Evolutionary conservation across 495 filamentous ascomycete genomes (phyloP).

Genomic region (Aspergillus steynii): DNA sequence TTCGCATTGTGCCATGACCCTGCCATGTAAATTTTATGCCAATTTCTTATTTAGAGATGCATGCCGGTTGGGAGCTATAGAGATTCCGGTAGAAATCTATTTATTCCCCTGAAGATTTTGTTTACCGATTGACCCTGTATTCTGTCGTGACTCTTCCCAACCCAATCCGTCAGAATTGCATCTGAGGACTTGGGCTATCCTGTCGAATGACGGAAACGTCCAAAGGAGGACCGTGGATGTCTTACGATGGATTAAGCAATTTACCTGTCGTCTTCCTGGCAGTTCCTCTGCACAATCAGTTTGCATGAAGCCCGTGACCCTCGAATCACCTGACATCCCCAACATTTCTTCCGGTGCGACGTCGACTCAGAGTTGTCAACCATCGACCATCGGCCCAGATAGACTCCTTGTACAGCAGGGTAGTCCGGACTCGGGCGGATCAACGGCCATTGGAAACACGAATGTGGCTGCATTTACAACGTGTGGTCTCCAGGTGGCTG

Average conservation of each 20-base stretch:
- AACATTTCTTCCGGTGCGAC: too few relatives aligned
- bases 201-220: background rate
- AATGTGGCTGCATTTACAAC: background rate
- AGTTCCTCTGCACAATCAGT: too few relatives aligned
- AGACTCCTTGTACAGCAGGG: background rate
- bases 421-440: background rate
- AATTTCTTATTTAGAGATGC: conserved; percentile 17
- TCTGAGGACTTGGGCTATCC: background rate
- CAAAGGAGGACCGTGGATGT: background rate
- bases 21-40: conserved; percentile 24
- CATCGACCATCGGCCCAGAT: background rate
- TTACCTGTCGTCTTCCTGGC: too few relatives aligned
- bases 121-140: background rate
- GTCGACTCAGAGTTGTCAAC: too few relatives aligned
- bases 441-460: background rate
- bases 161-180: background rate
- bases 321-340: background rate
- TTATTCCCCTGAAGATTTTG: background rate
- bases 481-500: background rate
- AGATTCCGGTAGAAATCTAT: conserved; percentile 23
- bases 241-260: too few relatives aligned
- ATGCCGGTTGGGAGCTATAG: conserved; percentile 19
- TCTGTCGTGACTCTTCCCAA: background rate
- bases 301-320: too few relatives aligned
- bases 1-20: conserved; percentile 15